Conservation (phyloP, 2,329 filamentous ascomycete genomes). For the Cladosporium halotolerans region DNA sequence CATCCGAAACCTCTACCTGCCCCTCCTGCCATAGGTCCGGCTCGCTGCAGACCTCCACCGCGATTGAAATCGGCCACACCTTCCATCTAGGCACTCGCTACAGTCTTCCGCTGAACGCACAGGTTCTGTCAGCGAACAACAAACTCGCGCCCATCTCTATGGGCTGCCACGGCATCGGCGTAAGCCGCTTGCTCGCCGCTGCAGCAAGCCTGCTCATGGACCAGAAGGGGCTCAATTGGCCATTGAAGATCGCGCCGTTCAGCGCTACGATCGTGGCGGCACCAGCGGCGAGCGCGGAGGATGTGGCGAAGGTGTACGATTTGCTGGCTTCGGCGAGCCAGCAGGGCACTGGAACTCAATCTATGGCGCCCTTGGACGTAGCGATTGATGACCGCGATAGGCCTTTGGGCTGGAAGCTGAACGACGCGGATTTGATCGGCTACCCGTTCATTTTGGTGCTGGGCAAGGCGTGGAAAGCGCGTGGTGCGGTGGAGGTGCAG, state of each 20-base stretch:
- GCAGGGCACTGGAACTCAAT: slow-evolving; percentile 10
- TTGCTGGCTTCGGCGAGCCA: slow-evolving; percentile 33
- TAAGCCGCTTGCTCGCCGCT: slow-evolving; percentile 83
- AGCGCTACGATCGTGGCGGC: slow-evolving; percentile 61
- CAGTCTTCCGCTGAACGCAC: slow-evolving; percentile 64
- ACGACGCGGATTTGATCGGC: slow-evolving; percentile 82
- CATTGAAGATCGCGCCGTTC: slow-evolving; percentile 76
- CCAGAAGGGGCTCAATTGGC: slow-evolving; percentile 76
- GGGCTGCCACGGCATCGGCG: slow-evolving; percentile 94
- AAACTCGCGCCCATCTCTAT: slow-evolving; percentile 64
- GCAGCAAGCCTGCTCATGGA: slow-evolving; percentile 72
- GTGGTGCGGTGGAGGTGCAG: slow-evolving; percentile 64
- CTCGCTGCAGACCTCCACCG: slow-evolving; percentile 58
- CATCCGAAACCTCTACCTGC: slow-evolving; percentile 64
- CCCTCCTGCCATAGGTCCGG: slow-evolving; percentile 58
- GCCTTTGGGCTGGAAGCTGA: slow-evolving; percentile 75
- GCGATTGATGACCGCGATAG: slow-evolving; percentile 65
- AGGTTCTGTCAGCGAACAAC: slow-evolving; percentile 41
- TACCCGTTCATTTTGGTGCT: slow-evolving; percentile 79
- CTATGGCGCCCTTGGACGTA: slow-evolving; percentile 43
- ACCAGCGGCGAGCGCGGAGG: slow-evolving; percentile 12
- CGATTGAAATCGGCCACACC: slow-evolving; percentile 89
- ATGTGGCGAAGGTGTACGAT: slow-evolving; percentile 53
- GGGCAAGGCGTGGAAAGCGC: slow-evolving; percentile 61
- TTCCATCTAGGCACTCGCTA: slow-evolving; percentile 92